These are phyloP conservation scores for Lobosporangium transversale DNA, from an alignment of 192 early-diverging fungal species.

Conservation along the genomic window DNA sequence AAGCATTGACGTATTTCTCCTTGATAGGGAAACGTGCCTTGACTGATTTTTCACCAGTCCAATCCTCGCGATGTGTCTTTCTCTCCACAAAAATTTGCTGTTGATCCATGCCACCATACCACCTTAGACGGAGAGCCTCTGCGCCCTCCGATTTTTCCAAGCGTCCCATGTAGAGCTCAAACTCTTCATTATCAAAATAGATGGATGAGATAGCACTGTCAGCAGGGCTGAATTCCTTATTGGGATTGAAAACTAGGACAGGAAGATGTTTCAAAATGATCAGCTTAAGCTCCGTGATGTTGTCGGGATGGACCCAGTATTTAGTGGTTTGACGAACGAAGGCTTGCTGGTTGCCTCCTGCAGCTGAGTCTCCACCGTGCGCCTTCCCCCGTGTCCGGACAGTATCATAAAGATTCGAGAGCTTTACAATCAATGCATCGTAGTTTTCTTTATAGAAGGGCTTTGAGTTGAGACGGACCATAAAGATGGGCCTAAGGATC, in stretches of 20 bases:
- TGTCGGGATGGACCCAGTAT: conserved; percentile 99
- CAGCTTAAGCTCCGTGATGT: conserved; percentile 95
- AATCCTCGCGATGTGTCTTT: conserved; percentile 97
- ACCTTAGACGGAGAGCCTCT: conserved; percentile 92
- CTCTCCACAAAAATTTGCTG: conserved; percentile 96
- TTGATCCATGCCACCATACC: conserved; percentile 94
- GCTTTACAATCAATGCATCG: conserved; percentile 87
- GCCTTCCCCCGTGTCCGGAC: conserved; percentile 80
- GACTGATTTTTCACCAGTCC: conserved; percentile 95
- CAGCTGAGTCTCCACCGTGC: conserved; percentile 63
- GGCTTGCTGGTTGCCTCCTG: conserved; percentile 67
- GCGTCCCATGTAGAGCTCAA: conserved; percentile 93
- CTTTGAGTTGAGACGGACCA: conserved; percentile 82
- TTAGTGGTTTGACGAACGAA: conserved; percentile 97
- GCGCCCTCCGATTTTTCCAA: conserved; percentile 94
- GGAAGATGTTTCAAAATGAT: conserved; percentile 94
- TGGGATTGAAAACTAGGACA: conserved; percentile 91
- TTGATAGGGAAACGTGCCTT: conserved; percentile 97
- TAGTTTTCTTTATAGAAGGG: conserved; percentile 91
- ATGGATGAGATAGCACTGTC: conserved; percentile 96
- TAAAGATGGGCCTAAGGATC: conserved; percentile 83
- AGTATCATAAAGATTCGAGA: conserved; percentile 85
- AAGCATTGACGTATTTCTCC: conserved; percentile 95
- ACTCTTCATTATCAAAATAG: conserved; percentile 96
- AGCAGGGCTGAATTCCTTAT: conserved; percentile 71